phyloP scores from a whole-genome alignment of 2,329 filamentous ascomycete genomes.

The Mycosphaerella sp. region DNA sequence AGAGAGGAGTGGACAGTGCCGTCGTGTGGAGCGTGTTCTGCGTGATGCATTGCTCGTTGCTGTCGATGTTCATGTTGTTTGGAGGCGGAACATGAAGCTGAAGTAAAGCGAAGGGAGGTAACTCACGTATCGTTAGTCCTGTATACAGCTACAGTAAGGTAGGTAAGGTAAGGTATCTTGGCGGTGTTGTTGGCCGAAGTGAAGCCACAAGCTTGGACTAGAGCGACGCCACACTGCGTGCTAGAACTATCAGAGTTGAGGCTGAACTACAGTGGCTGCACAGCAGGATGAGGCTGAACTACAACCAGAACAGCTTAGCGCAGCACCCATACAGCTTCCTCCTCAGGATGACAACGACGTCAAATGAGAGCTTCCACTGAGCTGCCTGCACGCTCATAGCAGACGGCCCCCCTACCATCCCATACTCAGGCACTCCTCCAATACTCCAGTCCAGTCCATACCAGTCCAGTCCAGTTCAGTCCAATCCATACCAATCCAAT shows the following conservation, averaged over 20 bases:
- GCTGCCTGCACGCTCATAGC: neutral
- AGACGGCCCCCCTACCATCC: no score
- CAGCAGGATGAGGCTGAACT: no score
- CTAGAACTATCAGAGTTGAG: no score
- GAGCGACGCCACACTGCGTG: neutral
- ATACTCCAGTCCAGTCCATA: neutral
- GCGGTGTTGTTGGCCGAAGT: neutral
- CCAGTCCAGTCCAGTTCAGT: neutral
- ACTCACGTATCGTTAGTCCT: no score
- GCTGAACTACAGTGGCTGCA: no score
- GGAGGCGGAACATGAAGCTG: neutral
- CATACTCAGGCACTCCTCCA: neutral
- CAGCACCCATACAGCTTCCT: neutral
- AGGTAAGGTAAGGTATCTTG: no score
- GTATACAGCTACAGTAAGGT: no score
- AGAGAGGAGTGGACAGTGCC: neutral
- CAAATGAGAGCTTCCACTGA: neutral
- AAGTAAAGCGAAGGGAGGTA: neutral
- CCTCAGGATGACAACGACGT: neutral
- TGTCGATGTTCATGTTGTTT: neutral
- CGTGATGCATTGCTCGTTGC: neutral
- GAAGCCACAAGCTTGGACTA: neutral
- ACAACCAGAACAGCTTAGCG: no score
- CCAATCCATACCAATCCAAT: neutral
- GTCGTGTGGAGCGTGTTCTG: neutral